phyloP scores from a whole-genome alignment of 495 filamentous ascomycete species.

The Hyaloscypha bicolor region DNA sequence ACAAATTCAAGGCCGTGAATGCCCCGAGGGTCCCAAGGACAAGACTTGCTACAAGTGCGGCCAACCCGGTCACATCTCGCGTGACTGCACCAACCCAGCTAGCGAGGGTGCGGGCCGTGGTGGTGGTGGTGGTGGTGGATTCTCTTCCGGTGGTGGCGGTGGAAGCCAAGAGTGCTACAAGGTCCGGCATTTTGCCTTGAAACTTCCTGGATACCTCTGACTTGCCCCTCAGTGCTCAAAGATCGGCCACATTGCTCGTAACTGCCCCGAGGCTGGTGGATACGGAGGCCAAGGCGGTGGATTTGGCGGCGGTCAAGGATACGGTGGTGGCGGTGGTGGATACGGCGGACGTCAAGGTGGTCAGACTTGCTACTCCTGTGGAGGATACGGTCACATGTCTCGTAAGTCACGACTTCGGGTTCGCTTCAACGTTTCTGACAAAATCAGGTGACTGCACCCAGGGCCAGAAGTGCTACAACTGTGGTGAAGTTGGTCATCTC shows the following conservation, averaged over 20 bases:
- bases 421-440: conserved; percentile 4
- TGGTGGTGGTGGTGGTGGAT: conserved; percentile 45
- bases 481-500: conserved; percentile 91
- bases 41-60: conserved; percentile 84
- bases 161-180: conserved; percentile 83
- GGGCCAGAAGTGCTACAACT: conserved; percentile 99
- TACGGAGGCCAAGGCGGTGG: conserved; percentile 38
- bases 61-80: conserved; percentile 83
- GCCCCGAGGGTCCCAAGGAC: conserved; percentile 85
- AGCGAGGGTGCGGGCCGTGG: conserved; percentile 51
- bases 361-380: conserved; percentile 82
- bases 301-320: conserved; percentile 42
- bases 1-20: conserved; percentile 70
- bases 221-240: conserved; percentile 67
- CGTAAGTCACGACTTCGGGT: conserved; percentile 45
- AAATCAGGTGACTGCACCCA: conserved; percentile 85
- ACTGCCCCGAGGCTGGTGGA: conserved; percentile 71
- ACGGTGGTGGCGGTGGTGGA: conserved; percentile 47
- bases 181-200: conserved; percentile 33
- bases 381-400: conserved; percentile 95
- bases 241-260: conserved; percentile 95
- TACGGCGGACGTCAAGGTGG: conserved; percentile 51
- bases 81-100: conserved; percentile 75
- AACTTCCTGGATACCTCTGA: conserved; percentile 8
- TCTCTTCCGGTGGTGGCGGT: conserved; percentile 36